These are phyloP conservation scores for Zygosaccharomyces lentus DNA, from an alignment of 805 yeast genomes.

Conservation along the genomic window DNA sequence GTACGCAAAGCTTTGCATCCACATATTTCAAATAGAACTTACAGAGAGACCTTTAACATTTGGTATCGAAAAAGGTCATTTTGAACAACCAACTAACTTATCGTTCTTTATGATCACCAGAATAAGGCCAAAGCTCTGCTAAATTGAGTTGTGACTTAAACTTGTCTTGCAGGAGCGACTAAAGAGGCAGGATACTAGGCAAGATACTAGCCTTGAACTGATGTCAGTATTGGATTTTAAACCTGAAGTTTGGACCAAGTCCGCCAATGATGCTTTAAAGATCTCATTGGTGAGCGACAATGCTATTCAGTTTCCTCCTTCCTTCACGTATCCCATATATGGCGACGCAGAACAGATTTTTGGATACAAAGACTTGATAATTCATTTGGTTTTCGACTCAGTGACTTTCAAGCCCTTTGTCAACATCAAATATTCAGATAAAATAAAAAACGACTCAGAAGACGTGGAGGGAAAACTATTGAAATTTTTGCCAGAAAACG, in stretches of 20 bases:
- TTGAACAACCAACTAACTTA: not conserved
- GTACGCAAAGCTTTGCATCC: no score
- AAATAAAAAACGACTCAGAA: constrained; percentile 52
- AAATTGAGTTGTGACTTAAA: no score
- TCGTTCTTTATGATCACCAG: not conserved
- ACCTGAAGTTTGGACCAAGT: constrained; percentile 71
- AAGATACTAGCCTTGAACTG: not conserved
- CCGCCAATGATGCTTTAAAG: constrained; percentile 64
- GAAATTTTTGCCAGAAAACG: constrained; percentile 54
- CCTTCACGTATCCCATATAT: constrained; percentile 86
- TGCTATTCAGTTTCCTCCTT: constrained; percentile 64
- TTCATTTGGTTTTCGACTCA: constrained; percentile 69
- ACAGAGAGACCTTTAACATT: not conserved
- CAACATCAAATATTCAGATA: constrained; percentile 51
- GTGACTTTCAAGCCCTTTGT: constrained; percentile 69
- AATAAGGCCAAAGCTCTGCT: not conserved
- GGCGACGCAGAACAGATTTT: constrained; percentile 87
- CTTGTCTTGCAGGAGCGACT: no score
- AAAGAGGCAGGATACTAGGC: not conserved
- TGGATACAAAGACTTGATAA: constrained; percentile 69
- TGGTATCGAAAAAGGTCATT: not conserved
- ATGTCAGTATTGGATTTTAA: constrained; percentile 37
- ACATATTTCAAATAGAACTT: no score
- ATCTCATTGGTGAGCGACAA: constrained; percentile 56
- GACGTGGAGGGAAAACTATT: constrained; percentile 55